Evolutionary conservation across 176 grass and related monocot species (phyloP), one percentile per base, ranked within the genome.

Genomic region (Urochloa ruziziensis): DNA sequence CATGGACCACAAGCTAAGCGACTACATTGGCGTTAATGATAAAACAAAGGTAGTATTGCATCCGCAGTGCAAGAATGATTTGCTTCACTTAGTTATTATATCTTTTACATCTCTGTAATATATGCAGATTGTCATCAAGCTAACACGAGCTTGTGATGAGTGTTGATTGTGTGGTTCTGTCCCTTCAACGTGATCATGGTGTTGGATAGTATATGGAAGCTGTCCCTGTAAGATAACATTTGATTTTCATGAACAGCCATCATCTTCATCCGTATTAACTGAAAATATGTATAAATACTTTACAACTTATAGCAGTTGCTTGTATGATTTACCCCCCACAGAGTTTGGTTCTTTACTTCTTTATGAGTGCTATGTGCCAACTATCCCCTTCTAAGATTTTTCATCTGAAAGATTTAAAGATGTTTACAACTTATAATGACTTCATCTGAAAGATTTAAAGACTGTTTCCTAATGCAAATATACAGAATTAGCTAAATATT

Each of bases 11-110:
- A 91, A 54, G 59, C 34, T 94, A 23, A 80, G 72, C 40, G 87
- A 87, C 73, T 94, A 89, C 62, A 57, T 92, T 21, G 89, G 89
- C 73, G 34, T 64, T 80, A 94, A 91, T 90, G 89, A 94, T 25
- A 91, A 94, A 87, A 91, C 89, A 70, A 94, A 89, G 89, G 89
- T 94, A 87, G 70, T 23, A 62, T 39, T 13, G 43, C 77, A 76
- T 8, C n/a, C 52, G 11, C 76, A 77, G 4, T 66, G 57, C 19
- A 78, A 64, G 28, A 21, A 30, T 19, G 4, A 43, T 73, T 73
- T 78, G 17, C 46, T 71, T 78, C 14, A 58, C 32, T 59, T 73
- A 0, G 6, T 57, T 30, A 29, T 73, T 88, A 48, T 4, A 48
- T 4, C 29, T 27, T 79, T 16, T 33, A 44, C 17, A 46, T 21